Evolutionary conservation across 768 basidiomycete species (phyloP), one percentile per base, ranked within the genome.

Genomic region (Paxillus involutus): DNA sequence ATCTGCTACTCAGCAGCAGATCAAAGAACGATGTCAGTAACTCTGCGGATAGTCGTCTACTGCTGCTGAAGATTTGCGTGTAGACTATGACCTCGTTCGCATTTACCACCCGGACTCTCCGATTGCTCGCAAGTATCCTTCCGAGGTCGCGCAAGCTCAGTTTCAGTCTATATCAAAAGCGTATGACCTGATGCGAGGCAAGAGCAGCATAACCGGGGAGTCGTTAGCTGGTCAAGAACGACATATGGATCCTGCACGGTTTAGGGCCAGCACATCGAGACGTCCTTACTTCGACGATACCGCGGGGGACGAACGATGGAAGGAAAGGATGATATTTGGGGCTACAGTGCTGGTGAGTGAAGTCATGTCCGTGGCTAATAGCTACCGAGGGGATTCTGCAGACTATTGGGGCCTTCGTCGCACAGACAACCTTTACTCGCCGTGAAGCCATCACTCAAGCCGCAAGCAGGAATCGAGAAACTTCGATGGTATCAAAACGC

Each of bases 51-150:
- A 41, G 26, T 29, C 17, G 0, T 37, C 32, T 29, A 37, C 43
- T 33, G 45, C 49, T n/a, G 51, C 58, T 57, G 26, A 56, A 39
- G 42, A 21, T 4, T 21, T 41, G 32, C 40, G 7, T 29, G 14
- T 33, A 91, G 89, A 91, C 68, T 89, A 83, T 63, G 89, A 90
- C 58, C 87, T 91, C 43, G 89, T 91, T 32, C 78, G 85, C 39
- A 77, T 89, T 53, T 89, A 91, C 67, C 89, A 91, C 66, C 89
- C 89, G 3, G 89, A 91, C 67, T 85, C 86, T 40, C 73, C 76
- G 21, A 44, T 73, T 19, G 73, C 73, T 19, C 74, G 77, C 5
- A 64, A 65, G 3, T 69, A 70, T 52, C 69, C 83, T 7, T 61
- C 80, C 0, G 79, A 80, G 14, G 65, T 76, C 3, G 80, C 81